Conservation (phyloP, 495 filamentous ascomycete genomes). For the Evernia prunastri region DNA sequence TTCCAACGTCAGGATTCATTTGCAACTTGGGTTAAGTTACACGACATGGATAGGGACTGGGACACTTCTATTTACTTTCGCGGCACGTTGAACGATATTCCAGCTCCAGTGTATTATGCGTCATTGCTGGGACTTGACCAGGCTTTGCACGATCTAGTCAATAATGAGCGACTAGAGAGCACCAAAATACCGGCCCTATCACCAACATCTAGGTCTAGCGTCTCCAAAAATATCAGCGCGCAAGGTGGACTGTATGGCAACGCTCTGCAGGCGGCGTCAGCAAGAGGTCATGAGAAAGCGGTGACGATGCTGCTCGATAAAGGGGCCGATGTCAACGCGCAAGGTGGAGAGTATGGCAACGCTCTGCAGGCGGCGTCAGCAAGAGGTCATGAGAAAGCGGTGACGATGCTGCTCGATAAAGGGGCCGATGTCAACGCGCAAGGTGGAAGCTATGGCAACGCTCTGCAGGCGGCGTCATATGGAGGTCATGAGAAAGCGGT, state of each 20-base stretch:
- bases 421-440: too few relatives aligned
- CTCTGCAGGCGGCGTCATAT: too few relatives aligned
- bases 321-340: too few relatives aligned
- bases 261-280: neutral
- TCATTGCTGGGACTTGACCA: conserved; percentile 25
- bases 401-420: too few relatives aligned
- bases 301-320: too few relatives aligned
- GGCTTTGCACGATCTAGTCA: conserved; percentile 14
- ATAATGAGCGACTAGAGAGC: neutral
- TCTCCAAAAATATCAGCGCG: neutral
- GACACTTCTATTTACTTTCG: neutral
- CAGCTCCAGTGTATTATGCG: conserved; percentile 25
- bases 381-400: too few relatives aligned
- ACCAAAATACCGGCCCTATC: neutral
- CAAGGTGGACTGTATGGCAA: neutral
- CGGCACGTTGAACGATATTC: neutral
- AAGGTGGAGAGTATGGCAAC: too few relatives aligned
- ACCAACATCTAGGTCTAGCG: neutral
- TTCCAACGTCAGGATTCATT: conserved; percentile 19
- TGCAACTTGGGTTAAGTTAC: conserved; percentile 14
- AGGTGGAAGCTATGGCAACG: too few relatives aligned
- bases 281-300: neutral
- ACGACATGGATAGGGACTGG: conserved; percentile 9
- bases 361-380: too few relatives aligned
- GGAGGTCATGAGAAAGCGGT: too few relatives aligned